phyloP scores from a whole-genome alignment of 805 yeast species.

The Kluyveromyces lactis region DNA sequence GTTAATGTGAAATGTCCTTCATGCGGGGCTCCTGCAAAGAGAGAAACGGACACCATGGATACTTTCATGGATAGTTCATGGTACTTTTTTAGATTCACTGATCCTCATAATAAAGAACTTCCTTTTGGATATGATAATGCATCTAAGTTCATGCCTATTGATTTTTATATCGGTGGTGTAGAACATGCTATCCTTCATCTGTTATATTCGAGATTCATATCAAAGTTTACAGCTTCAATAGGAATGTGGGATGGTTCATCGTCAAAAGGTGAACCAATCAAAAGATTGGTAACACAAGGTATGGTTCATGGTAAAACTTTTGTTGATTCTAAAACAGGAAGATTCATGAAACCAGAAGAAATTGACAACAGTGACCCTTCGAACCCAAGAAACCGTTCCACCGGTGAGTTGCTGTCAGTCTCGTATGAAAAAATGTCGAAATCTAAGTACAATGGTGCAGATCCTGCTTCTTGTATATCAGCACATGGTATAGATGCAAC shows the following conservation, averaged over 20 bases:
- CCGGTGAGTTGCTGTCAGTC: conserved; percentile 45
- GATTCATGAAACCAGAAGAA: conserved; percentile 75
- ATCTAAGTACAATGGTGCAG: conserved; percentile 91
- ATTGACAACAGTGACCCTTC: conserved; percentile 36
- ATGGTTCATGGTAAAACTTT: conserved; percentile 95
- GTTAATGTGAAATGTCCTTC: conserved; percentile 71
- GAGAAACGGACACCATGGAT: conserved; percentile 98
- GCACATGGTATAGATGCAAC: conserved; percentile 90
- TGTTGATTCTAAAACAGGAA: conserved; percentile 60
- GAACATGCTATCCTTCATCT: conserved; percentile 95
- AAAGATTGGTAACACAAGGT: conserved; percentile 80
- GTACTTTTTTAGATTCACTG: conserved; percentile 84
- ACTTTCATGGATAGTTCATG: conserved; percentile 97
- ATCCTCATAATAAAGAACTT: conserved; percentile 47
- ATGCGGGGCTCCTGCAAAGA: conserved; percentile 61
- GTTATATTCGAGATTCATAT: conserved; percentile 74
- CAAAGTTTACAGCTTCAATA: conserved; percentile 63
- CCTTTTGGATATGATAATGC: conserved; percentile 51
- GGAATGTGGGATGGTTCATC: conserved; percentile 62
- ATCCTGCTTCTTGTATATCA: conserved; percentile 68
- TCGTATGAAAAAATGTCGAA: conserved; percentile 93
- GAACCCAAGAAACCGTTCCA: conserved; percentile 38
- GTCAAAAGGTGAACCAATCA: conserved; percentile 70
- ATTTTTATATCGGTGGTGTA: conserved; percentile 87
- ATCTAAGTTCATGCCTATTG: conserved; percentile 63